These are phyloP conservation scores for Colletotrichum sp. DNA, from an alignment of 2,329 filamentous ascomycete species.

Conservation along the genomic window DNA sequence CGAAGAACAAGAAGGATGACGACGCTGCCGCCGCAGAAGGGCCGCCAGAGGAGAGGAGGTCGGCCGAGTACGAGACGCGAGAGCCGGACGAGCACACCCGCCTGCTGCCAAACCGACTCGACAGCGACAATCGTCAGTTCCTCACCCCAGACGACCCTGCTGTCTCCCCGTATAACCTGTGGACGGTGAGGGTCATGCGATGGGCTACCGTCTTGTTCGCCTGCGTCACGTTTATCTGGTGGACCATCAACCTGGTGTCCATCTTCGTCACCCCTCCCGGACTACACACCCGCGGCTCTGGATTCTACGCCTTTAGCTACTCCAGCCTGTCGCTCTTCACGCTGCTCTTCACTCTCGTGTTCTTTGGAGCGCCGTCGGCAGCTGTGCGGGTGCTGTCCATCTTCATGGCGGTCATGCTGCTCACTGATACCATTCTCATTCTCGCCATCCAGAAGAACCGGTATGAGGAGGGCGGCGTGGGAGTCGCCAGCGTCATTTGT, in stretches of 20 bases:
- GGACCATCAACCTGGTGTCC: slow-evolving; percentile 86
- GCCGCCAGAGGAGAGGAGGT: slow-evolving; percentile 18
- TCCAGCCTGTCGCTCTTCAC: slow-evolving; percentile 79
- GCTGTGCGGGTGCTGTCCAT: slow-evolving; percentile 77
- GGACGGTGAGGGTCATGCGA: slow-evolving; percentile 83
- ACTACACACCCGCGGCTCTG: slow-evolving; percentile 86
- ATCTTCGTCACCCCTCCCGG: slow-evolving; percentile 90
- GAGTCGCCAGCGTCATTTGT: slow-evolving; percentile 82
- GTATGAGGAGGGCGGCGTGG: slow-evolving; percentile 88
- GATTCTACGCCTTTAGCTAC: slow-evolving; percentile 88
- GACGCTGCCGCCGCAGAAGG: slow-evolving; percentile 28
- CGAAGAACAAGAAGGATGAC: slow-evolving; percentile 25
- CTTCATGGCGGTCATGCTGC: slow-evolving; percentile 68
- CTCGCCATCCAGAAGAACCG: slow-evolving; percentile 76
- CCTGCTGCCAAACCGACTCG: slow-evolving; percentile 71
- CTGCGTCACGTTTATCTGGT: slow-evolving; percentile 84
- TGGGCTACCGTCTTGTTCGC: slow-evolving; percentile 81
- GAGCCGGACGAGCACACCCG: slow-evolving; percentile 62
- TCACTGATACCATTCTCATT: slow-evolving; percentile 81
- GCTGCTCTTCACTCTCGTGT: slow-evolving; percentile 78
- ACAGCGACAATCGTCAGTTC: slow-evolving; percentile 42
- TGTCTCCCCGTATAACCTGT: slow-evolving; percentile 94
- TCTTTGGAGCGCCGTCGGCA: slow-evolving; percentile 86
- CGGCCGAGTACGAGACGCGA: slow-evolving; percentile 2
- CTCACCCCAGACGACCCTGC: slow-evolving; percentile 49